Evolutionary conservation across 179 eudicot species (phyloP).

Genomic region (Heliamphora pulchella): DNA sequence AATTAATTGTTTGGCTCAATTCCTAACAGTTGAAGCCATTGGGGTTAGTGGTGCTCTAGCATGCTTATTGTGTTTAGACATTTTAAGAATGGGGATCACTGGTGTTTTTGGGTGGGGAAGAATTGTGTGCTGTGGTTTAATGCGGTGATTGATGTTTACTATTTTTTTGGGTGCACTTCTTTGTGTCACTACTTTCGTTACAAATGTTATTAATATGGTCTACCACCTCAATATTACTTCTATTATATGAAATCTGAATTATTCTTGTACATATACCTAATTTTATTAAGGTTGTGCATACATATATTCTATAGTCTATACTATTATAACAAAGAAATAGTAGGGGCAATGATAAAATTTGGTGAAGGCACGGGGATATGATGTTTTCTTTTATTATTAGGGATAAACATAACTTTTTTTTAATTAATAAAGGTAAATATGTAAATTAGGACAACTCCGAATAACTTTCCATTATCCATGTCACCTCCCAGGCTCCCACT

Average conservation of each 20-base stretch:
- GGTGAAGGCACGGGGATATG: too few species aligned
- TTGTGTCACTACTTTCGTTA: not conserved
- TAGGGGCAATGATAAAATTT: too few species aligned
- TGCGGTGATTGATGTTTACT: not conserved
- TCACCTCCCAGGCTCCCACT: too few species aligned
- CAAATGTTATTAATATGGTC: not conserved
- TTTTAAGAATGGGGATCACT: not conserved
- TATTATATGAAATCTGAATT: not conserved
- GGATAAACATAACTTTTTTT: too few species aligned
- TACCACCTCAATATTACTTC: not conserved
- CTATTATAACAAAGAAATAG: too few species aligned
- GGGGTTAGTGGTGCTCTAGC: not conserved
- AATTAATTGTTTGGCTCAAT: not conserved
- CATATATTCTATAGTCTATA: not conserved
- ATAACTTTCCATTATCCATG: too few species aligned
- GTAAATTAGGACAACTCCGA: too few species aligned
- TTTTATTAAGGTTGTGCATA: not conserved
- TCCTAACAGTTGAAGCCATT: too few species aligned
- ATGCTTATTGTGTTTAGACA: not conserved
- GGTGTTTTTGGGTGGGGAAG: not conserved
- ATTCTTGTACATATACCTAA: not conserved
- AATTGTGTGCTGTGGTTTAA: not conserved
- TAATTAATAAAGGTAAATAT: too few species aligned
- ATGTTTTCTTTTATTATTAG: too few species aligned
- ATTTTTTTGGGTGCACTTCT: not conserved